These are phyloP conservation scores for Angophora floribunda DNA, from an alignment of 345 rosid species.

Conservation along the genomic window DNA sequence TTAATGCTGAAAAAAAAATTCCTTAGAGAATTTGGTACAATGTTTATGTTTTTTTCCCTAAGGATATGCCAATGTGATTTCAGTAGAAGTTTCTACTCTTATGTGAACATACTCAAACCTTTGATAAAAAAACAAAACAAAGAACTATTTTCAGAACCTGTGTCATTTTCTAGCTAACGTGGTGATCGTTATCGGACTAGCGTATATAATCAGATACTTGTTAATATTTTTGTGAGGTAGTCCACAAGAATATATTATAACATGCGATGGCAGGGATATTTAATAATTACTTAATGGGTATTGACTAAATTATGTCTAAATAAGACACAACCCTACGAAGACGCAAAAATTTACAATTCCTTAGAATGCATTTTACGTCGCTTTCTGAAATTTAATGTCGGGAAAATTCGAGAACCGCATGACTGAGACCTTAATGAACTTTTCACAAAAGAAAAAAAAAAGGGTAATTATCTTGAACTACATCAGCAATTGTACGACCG, in stretches of 20 bases:
- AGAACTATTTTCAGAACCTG: background rate
- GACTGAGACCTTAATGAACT: background rate
- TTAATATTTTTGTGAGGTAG: background rate
- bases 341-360: background rate
- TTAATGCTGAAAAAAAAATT: too few relatives aligned
- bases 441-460: background rate
- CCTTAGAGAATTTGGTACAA: background rate
- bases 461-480: background rate
- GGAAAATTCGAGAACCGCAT: background rate
- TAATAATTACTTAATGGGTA: background rate
- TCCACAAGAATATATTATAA: background rate
- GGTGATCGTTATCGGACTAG: background rate
- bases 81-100: background rate
- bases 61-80: background rate
- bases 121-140: background rate
- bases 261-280: background rate
- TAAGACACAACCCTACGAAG: background rate
- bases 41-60: background rate
- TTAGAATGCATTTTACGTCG: background rate
- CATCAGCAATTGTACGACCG: background rate
- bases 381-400: background rate
- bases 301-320: too few relatives aligned
- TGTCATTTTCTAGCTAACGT: background rate
- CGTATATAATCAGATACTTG: too few relatives aligned
- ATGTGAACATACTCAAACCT: background rate